These are phyloP conservation scores for Pyricularia pennisetigena DNA, from an alignment of 2,329 filamentous ascomycete species.

Conservation along the genomic window DNA sequence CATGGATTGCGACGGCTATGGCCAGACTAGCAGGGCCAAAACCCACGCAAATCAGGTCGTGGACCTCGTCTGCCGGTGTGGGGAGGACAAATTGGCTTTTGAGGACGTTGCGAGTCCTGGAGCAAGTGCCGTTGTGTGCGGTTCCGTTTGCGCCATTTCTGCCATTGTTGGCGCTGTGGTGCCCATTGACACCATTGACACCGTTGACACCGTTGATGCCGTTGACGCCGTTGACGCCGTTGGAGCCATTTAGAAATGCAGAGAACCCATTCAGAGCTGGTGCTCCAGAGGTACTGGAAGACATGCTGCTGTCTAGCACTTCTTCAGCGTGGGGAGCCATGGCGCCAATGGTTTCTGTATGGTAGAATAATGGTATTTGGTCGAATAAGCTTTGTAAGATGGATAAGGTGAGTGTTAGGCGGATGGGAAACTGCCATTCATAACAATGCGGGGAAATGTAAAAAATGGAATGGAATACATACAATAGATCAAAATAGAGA, in stretches of 20 bases:
- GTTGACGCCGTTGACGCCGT: constrained; percentile 7
- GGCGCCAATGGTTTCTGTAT: background rate
- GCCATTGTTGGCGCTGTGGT: background rate
- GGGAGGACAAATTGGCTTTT: constrained; percentile 19
- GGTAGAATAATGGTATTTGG: background rate
- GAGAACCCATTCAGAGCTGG: background rate
- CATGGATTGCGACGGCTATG: constrained; percentile 81
- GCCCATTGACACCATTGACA: constrained; percentile 6
- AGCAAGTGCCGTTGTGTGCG: background rate
- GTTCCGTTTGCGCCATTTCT: constrained; percentile 3
- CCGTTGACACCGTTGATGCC: too few species aligned
- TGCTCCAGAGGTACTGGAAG: background rate
- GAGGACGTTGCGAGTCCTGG: background rate
- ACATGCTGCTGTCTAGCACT: background rate
- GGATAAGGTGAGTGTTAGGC: background rate
- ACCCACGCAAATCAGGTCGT: constrained; percentile 83
- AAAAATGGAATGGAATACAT: background rate
- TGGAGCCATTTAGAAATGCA: background rate
- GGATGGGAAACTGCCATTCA: background rate
- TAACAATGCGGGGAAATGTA: background rate
- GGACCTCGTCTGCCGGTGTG: constrained; percentile 45
- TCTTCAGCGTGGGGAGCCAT: constrained; percentile 5
- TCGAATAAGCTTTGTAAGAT: background rate
- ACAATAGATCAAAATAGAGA: background rate
- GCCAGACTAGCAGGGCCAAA: constrained; percentile 89